Evolutionary conservation across 1,284 basidiomycete species (phyloP), one percentile per base, ranked within the genome.

Genomic region (Fistulina hepatica): DNA sequence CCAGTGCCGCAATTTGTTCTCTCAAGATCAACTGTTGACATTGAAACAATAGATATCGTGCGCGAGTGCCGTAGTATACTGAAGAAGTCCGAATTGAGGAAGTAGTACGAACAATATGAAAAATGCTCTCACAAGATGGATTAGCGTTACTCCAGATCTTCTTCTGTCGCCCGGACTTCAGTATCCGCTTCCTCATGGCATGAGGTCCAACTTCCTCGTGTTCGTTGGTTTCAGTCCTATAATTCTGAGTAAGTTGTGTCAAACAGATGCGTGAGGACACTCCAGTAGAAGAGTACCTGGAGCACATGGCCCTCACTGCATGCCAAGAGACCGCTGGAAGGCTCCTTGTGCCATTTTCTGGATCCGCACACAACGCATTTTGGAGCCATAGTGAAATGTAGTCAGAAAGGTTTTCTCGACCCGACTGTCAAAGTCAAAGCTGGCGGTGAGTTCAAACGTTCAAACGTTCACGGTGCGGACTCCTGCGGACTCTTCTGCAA

Each of bases 41-140:
- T 46, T 91, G 80, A 43, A 86, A 79, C 48, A 85, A 85, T 39
- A 81, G 74, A 52, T 71, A 88, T 31, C 77, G 71, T 3, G 77
- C 84, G 37, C 79, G 69, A 15, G 72, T 67, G 7, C 86, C 88
- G 48, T 88, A 79, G 51, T 88, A 90, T 33, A 84, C 90, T 92
- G 51, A 21, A n/a, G n/a, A n/a, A n/a, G n/a, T n/a, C n/a, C n/a
- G n/a, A n/a, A n/a, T n/a, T n/a, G n/a, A n/a, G n/a, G n/a, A n/a
- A n/a, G n/a, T n/a, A 13, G 9, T n/a, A 31, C 3, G 28, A 11
- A 19, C 8, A 36, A 25, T 12, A 40, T 21, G 12, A 46, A 9
- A 31, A 15, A 8, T n/a, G 13, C 28, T 8, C 71, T 39, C 43
- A 81, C 81, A 49, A 52, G 71, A 65, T 6, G 71, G 71, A 54